These are phyloP conservation scores for Heliamphora pulchella DNA, from an alignment of 179 eudicot species.

Conservation along the genomic window DNA sequence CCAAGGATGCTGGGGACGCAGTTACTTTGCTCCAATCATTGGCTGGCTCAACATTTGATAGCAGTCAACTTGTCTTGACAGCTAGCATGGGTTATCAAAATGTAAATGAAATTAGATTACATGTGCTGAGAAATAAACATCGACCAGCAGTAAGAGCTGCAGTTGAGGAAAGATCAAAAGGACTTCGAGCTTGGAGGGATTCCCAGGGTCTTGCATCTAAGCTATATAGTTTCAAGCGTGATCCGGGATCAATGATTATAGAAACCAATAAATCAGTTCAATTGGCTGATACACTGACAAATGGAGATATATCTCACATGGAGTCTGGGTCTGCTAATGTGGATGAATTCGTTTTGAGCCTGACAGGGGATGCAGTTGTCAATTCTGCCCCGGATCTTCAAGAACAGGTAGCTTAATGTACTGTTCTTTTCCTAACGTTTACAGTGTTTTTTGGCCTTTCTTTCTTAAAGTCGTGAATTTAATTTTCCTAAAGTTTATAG, in stretches of 20 bases:
- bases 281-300: slow-evolving; percentile 36
- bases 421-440: slow-evolving; percentile 4
- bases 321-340: slow-evolving; percentile 45
- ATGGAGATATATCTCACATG: slow-evolving; percentile 38
- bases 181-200: slow-evolving; percentile 61
- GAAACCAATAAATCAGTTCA: slow-evolving; percentile 37
- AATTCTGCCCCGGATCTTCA: slow-evolving; percentile 76
- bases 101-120: slow-evolving; percentile 65
- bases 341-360: slow-evolving; percentile 39
- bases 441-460: neutral
- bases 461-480: neutral
- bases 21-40: slow-evolving; percentile 90
- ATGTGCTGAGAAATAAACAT: slow-evolving; percentile 68
- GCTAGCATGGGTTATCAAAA: slow-evolving; percentile 98
- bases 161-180: slow-evolving; percentile 76
- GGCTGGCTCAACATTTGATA: slow-evolving; percentile 97
- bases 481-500: neutral
- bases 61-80: slow-evolving; percentile 97
- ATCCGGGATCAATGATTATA: slow-evolving; percentile 37
- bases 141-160: slow-evolving; percentile 66
- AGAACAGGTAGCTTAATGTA: slow-evolving; percentile 61
- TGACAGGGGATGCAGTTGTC: slow-evolving; percentile 40
- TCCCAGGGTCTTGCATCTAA: slow-evolving; percentile 76
- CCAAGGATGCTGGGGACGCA: slow-evolving; percentile 99
- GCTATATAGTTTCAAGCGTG: slow-evolving; percentile 58